These are phyloP conservation scores for Boletus barrowsii DNA, from an alignment of 768 basidiomycete genomes.

Conservation along the genomic window DNA sequence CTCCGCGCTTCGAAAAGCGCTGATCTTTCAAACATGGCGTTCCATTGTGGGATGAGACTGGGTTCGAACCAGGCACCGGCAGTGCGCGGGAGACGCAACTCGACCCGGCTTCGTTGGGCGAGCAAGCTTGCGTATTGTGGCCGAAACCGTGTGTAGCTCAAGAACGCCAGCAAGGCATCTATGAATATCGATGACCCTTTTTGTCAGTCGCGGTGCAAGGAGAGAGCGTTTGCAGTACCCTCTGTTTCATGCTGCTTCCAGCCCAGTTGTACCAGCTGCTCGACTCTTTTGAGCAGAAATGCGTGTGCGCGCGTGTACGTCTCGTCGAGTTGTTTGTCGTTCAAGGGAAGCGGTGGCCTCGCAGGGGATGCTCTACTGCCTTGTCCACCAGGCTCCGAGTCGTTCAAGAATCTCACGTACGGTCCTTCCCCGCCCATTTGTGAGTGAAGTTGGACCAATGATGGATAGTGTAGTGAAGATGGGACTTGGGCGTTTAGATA, in stretches of 20 bases:
- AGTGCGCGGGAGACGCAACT: constrained; percentile 1
- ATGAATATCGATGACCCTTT: too few species aligned
- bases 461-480: neutral
- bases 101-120: neutral
- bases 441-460: neutral
- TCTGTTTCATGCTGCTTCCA: neutral
- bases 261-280: neutral
- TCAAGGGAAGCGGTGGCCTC: neutral
- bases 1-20: neutral
- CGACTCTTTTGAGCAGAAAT: neutral
- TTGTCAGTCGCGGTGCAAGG: neutral
- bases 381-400: too few species aligned
- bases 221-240: neutral
- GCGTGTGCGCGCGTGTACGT: neutral
- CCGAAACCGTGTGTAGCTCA: neutral
- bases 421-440: constrained; percentile 9
- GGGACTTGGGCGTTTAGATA: neutral
- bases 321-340: neutral
- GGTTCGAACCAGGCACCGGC: constrained; percentile 3
- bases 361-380: neutral
- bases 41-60: neutral
- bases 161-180: neutral
- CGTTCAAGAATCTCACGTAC: constrained; percentile 1
- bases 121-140: neutral
- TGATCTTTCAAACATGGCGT: neutral